Evolutionary conservation across 2,329 filamentous ascomycete genomes (phyloP).

Genomic region (Hymenoscyphus occultus): DNA sequence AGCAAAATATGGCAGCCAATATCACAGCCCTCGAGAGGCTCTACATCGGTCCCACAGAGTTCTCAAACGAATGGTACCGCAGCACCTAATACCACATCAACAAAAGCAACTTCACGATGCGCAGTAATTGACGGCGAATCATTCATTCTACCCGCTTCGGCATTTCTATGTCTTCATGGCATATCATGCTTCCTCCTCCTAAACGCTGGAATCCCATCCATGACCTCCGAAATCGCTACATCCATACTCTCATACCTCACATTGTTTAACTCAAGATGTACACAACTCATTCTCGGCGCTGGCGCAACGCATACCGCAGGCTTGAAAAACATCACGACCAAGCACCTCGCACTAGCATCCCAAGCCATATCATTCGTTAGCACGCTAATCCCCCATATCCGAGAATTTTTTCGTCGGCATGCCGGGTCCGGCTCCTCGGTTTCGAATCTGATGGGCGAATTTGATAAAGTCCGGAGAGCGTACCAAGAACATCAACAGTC

Average conservation of each 20-base stretch:
- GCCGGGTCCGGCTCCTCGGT: slow-evolving; percentile 48
- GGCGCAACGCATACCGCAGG: slow-evolving; percentile 87
- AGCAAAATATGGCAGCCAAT: slow-evolving; percentile 55
- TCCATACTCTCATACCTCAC: slow-evolving; percentile 83
- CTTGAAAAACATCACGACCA: slow-evolving; percentile 93
- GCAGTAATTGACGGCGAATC: slow-evolving; percentile 81
- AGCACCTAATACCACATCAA: slow-evolving; percentile 24
- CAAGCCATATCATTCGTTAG: slow-evolving; percentile 87
- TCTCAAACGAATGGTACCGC: slow-evolving; percentile 18
- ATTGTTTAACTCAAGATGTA: slow-evolving; percentile 92
- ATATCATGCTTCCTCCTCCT: slow-evolving; percentile 82
- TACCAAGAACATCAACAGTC: slow-evolving; percentile 66
- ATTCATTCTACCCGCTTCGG: slow-evolving; percentile 83
- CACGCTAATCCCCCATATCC: slow-evolving; percentile 80
- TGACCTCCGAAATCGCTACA: slow-evolving; percentile 78
- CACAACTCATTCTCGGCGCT: slow-evolving; percentile 93
- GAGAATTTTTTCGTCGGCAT: slow-evolving; percentile 86
- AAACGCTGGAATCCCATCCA: slow-evolving; percentile 80
- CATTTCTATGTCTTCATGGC: slow-evolving; percentile 74
- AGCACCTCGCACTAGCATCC: slow-evolving; percentile 87
- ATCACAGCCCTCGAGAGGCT: slow-evolving; percentile 22
- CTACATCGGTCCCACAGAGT: slow-evolving; percentile 20
- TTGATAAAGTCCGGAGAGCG: slow-evolving; percentile 32
- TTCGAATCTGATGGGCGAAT: slow-evolving; percentile 50
- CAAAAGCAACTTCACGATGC: slow-evolving; percentile 63